Conservation (phyloP, 768 basidiomycete genomes). For the Rhodocollybia butyracea region DNA sequence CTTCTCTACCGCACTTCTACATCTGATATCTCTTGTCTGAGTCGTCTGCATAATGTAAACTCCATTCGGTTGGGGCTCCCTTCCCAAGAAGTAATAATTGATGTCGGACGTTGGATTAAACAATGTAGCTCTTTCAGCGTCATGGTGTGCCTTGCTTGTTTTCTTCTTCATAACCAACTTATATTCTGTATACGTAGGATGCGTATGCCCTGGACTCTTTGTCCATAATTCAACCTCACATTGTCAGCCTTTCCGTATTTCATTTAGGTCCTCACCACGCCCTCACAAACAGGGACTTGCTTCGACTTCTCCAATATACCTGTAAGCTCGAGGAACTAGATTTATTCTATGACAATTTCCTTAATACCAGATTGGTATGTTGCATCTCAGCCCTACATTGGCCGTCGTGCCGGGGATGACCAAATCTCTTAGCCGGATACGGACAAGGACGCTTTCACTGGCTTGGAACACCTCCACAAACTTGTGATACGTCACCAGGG, state of each 20-base stretch:
- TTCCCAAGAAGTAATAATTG: background rate
- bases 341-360: slow-evolving; percentile 7
- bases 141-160: background rate
- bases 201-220: slow-evolving; percentile 5
- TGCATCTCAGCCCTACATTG: no score
- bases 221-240: background rate
- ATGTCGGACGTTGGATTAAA: background rate
- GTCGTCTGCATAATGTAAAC: background rate
- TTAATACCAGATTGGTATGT: background rate
- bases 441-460: background rate
- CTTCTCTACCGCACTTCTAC: slow-evolving; percentile 1
- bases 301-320: background rate
- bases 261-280: slow-evolving; percentile 7
- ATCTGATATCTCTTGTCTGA: background rate
- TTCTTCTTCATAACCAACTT: no score
- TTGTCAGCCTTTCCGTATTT: background rate
- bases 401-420: background rate
- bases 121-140: slow-evolving; percentile 2
- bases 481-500: slow-evolving; percentile 4
- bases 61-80: slow-evolving; percentile 1
- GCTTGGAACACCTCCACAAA: slow-evolving; percentile 1
- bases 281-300: slow-evolving; percentile 1
- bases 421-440: background rate
- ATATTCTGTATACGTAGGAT: background rate
- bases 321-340: slow-evolving; percentile 1